These are phyloP conservation scores for Ceratobasidium sp. DNA, from an alignment of 1,284 basidiomycete species.

Conservation along the genomic window DNA sequence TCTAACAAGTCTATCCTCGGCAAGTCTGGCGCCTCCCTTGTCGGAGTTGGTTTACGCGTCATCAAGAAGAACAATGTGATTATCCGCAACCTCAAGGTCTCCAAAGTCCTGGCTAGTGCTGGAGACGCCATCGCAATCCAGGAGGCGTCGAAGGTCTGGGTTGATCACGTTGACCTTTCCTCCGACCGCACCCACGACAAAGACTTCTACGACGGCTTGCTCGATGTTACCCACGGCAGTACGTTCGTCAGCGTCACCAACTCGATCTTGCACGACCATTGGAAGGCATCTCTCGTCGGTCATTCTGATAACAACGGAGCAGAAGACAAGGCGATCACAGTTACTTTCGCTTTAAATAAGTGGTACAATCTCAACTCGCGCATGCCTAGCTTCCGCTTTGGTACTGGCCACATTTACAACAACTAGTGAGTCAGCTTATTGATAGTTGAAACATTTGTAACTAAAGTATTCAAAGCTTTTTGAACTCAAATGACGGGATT, in stretches of 20 bases:
- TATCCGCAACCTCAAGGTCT: constrained; percentile 65
- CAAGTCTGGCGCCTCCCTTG: constrained; percentile 56
- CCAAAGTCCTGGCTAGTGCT: constrained; percentile 63
- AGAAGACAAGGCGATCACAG: constrained; percentile 51
- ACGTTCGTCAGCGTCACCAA: constrained; percentile 62
- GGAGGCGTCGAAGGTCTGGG: constrained; percentile 63
- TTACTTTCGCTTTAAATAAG: constrained; percentile 35
- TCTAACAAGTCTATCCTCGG: constrained; percentile 63
- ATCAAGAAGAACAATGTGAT: constrained; percentile 63
- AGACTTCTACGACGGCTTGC: constrained; percentile 51
- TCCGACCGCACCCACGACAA: constrained; percentile 63
- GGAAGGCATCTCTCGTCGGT: constrained; percentile 62
- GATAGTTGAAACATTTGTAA: neutral
- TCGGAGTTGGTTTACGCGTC: constrained; percentile 62
- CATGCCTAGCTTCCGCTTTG: constrained; percentile 57
- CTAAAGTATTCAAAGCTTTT: constrained; percentile 56
- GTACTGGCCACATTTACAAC: constrained; percentile 33
- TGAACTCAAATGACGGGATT: constrained; percentile 64
- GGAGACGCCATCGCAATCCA: constrained; percentile 64
- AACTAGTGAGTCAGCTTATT: constrained; percentile 36
- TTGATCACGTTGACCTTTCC: constrained; percentile 63
- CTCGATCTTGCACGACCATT: constrained; percentile 61
- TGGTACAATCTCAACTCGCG: constrained; percentile 54
- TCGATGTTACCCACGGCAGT: constrained; percentile 58
- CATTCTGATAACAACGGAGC: constrained; percentile 62